Evolutionary conservation across 2,329 filamentous ascomycete genomes (phyloP).

Genomic region (Dactylonectria estremocensis): DNA sequence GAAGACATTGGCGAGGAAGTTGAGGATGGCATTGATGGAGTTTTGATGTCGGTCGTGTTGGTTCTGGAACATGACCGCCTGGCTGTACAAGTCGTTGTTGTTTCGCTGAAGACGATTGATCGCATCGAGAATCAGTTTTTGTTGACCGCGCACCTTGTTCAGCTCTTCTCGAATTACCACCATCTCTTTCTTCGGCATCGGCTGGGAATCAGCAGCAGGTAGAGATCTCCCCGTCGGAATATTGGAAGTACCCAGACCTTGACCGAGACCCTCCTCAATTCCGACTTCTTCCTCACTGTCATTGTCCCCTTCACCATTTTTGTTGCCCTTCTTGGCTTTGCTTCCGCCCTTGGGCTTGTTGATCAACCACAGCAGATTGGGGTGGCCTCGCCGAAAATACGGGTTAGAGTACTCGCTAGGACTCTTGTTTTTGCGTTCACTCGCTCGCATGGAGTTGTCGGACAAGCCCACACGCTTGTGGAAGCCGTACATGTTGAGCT

Average conservation of each 20-base stretch:
- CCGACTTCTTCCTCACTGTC: slow-evolving; percentile 74
- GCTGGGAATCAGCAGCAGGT: slow-evolving; percentile 62
- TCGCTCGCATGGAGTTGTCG: slow-evolving; percentile 97
- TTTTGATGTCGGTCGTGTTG: slow-evolving; percentile 98
- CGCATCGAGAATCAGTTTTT: slow-evolving; percentile 86
- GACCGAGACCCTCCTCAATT: slow-evolving; percentile 57
- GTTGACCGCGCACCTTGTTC: slow-evolving; percentile 85
- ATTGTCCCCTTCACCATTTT: slow-evolving; percentile 78
- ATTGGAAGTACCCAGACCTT: slow-evolving; percentile 39
- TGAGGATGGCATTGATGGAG: slow-evolving; percentile 98
- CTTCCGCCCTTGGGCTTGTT: slow-evolving; percentile 90
- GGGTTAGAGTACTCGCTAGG: slow-evolving; percentile 98
- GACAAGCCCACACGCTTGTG: slow-evolving; percentile 95
- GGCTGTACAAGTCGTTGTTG: slow-evolving; percentile 89
- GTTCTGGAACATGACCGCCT: slow-evolving; percentile 90
- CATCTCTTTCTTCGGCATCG: slow-evolving; percentile 80
- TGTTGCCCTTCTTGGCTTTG: slow-evolving; percentile 70
- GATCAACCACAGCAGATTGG: slow-evolving; percentile 94
- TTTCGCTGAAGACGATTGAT: slow-evolving; percentile 87
- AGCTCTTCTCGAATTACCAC: slow-evolving; percentile 84
- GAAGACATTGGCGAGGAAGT: slow-evolving; percentile 97
- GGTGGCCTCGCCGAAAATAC: slow-evolving; percentile 93
- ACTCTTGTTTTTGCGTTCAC: slow-evolving; percentile 96
- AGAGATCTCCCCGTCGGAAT: slow-evolving; percentile 51
- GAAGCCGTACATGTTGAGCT: slow-evolving; percentile 98